Conservation (phyloP, 768 basidiomycete genomes). For the Cyclocybe aegerita region DNA sequence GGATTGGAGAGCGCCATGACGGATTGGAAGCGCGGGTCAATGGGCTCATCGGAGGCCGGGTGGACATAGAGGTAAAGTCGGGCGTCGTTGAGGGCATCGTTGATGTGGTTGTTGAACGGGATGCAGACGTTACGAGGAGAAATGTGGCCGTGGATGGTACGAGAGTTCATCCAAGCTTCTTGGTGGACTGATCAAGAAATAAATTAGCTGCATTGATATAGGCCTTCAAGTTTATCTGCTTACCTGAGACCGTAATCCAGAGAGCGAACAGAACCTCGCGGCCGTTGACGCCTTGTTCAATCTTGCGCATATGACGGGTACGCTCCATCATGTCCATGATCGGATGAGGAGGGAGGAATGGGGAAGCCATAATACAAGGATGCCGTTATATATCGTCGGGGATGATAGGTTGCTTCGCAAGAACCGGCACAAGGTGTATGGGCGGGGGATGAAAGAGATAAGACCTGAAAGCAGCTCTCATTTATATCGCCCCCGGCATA, state of each 20-base stretch:
- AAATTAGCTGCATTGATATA: neutral
- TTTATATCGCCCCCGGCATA: no score
- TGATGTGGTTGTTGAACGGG: neutral
- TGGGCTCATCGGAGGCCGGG: neutral
- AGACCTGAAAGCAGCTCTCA: no score
- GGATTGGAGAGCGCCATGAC: neutral
- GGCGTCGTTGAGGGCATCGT: neutral
- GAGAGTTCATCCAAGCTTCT: neutral
- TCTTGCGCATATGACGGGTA: neutral
- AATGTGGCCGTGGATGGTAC: neutral
- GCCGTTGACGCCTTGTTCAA: neutral
- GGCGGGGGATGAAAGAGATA: no score
- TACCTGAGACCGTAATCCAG: conserved; percentile 5
- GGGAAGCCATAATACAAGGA: neutral
- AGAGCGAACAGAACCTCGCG: conserved; percentile 4
- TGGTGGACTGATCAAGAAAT: conserved; percentile 1
- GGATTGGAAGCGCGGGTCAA: conserved; percentile 3
- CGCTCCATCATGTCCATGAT: neutral
- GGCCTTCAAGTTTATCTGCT: neutral
- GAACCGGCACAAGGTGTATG: no score
- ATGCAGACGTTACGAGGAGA: conserved; percentile 3
- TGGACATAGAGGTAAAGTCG: no score
- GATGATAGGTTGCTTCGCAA: no score
- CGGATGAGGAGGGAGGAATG: neutral
- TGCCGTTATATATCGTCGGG: no score